phyloP scores from a whole-genome alignment of 1,284 basidiomycete genomes.

The Puccinia novopanici region DNA sequence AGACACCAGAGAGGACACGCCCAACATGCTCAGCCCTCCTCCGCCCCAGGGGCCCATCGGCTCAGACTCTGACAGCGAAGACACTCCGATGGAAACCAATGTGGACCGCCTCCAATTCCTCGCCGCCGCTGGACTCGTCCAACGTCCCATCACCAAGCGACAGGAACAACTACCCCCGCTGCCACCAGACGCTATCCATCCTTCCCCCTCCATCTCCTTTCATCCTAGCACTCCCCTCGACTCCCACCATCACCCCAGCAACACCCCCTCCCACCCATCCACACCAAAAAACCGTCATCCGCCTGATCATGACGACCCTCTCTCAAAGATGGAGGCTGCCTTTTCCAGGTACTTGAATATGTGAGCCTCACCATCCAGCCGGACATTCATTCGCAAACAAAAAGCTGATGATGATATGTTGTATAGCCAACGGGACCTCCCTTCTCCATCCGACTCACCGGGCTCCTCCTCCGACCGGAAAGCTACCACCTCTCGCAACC shows the following conservation, averaged over 20 bases:
- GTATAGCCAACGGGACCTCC: slow-evolving; percentile 25
- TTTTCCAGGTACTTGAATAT: slow-evolving; percentile 39
- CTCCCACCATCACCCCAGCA: background rate
- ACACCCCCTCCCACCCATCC: background rate
- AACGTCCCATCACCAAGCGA: slow-evolving; percentile 6
- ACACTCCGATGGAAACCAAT: background rate
- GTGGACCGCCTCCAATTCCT: slow-evolving; percentile 19
- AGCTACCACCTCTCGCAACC: background rate
- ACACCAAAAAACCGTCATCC: background rate
- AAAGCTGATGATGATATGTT: background rate
- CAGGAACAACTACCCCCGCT: background rate
- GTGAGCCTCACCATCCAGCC: background rate
- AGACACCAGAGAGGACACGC: background rate
- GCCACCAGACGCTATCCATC: background rate
- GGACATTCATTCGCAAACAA: background rate
- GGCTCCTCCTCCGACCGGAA: background rate
- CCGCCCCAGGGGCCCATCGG: background rate
- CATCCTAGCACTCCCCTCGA: background rate
- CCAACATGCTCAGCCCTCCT: background rate
- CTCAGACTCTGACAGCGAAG: slow-evolving; percentile 21
- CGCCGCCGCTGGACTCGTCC: slow-evolving; percentile 27
- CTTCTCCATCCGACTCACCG: background rate
- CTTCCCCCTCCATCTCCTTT: background rate
- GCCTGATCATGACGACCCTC: background rate
- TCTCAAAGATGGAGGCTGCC: slow-evolving; percentile 32